phyloP scores from a whole-genome alignment of 768 basidiomycete species.

The Collybia mongolica region DNA sequence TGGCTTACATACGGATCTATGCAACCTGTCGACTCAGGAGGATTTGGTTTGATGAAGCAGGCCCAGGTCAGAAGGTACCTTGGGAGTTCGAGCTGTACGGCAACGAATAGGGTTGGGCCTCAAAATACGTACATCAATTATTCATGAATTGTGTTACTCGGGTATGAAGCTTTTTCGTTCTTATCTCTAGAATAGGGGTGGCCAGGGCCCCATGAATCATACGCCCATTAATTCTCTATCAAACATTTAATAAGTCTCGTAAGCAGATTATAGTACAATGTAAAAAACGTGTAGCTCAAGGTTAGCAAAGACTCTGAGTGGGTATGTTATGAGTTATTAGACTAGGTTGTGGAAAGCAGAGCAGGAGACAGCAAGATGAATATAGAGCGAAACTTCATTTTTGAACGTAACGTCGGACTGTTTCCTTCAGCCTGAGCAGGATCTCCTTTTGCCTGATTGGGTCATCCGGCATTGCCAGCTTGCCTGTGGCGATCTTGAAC shows the following conservation, averaged over 20 bases:
- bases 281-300: background rate
- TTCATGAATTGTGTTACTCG: background rate
- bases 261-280: background rate
- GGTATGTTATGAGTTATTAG: background rate
- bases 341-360: background rate
- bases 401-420: conserved; percentile 19
- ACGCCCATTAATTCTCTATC: no score
- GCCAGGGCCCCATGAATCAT: background rate
- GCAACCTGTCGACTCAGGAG: conserved; percentile 75
- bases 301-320: background rate
- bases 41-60: conserved; percentile 70
- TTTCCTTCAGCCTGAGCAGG: conserved; percentile 49
- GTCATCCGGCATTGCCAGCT: conserved; percentile 51
- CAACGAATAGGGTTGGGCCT: conserved; percentile 6
- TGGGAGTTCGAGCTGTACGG: conserved; percentile 78
- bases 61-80: conserved; percentile 51
- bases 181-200: background rate
- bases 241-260: background rate
- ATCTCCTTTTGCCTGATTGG: conserved; percentile 50
- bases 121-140: background rate
- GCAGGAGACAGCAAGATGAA: conserved; percentile 5
- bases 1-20: conserved; percentile 73
- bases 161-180: background rate
- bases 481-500: conserved; percentile 56
- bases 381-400: conserved; percentile 4